phyloP scores from a whole-genome alignment of 2,329 filamentous ascomycete species.

The Tolypocladium endophyticum region DNA sequence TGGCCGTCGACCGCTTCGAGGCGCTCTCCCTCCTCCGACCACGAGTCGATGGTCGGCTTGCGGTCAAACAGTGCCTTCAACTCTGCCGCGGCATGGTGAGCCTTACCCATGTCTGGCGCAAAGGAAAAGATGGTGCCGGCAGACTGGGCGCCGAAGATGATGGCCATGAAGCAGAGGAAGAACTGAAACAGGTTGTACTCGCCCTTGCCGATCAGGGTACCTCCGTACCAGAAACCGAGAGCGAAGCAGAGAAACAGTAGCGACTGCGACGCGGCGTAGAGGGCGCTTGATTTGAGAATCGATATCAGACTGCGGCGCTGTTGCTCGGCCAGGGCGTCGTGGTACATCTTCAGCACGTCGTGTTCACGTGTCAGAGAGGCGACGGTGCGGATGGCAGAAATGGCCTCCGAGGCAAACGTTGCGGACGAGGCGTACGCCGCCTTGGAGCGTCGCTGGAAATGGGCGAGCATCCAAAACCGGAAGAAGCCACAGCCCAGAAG shows the following conservation, averaged over 20 bases:
- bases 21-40: constrained; percentile 58
- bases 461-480: constrained; percentile 73
- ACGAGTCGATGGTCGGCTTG: constrained; percentile 71
- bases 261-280: constrained; percentile 80
- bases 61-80: constrained; percentile 79
- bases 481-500: constrained; percentile 76
- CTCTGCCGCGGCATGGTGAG: constrained; percentile 69
- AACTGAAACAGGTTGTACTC: constrained; percentile 80
- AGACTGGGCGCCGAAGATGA: constrained; percentile 88
- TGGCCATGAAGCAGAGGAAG: constrained; percentile 79
- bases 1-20: constrained; percentile 59
- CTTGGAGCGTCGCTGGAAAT: constrained; percentile 72
- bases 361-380: constrained; percentile 80
- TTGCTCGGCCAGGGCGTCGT: constrained; percentile 53
- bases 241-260: constrained; percentile 76
- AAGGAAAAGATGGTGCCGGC: constrained; percentile 85
- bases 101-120: constrained; percentile 88
- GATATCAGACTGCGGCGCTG: constrained; percentile 59
- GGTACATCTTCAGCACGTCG: constrained; percentile 68
- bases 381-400: constrained; percentile 87
- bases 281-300: constrained; percentile 61
- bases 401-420: constrained; percentile 84
- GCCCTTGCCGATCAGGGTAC: constrained; percentile 56
- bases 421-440: constrained; percentile 70
- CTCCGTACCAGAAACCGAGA: constrained; percentile 88